Percentiles rank a stretch among this genome's conserved stretches.
These are phyloP conservation scores for Patellifolia procumbens DNA, from an alignment of 179 eudicot genomes.

Conservation along the genomic window DNA sequence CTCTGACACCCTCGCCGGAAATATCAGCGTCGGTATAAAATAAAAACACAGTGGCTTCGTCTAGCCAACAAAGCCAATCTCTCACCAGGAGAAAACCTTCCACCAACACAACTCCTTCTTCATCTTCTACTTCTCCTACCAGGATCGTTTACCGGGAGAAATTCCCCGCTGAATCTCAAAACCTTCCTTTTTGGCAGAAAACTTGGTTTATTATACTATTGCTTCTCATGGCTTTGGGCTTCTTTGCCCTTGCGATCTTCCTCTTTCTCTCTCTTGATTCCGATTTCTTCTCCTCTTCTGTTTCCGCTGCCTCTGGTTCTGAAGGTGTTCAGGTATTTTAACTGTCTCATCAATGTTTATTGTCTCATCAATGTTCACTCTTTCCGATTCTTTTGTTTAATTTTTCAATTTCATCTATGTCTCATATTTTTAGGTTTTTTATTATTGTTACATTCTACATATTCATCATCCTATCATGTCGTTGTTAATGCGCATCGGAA, in stretches of 20 bases:
- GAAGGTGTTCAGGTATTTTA: slow-evolving; percentile 58
- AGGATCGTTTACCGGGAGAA: slow-evolving; percentile 33
- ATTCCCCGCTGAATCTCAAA: slow-evolving; percentile 25
- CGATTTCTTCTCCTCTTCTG: slow-evolving; percentile 48
- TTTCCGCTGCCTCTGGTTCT: slow-evolving; percentile 46
- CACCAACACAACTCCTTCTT: background rate
- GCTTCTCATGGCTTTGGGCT: slow-evolving; percentile 64
- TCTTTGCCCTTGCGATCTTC: slow-evolving; percentile 64
- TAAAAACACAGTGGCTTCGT: slow-evolving; percentile 35
- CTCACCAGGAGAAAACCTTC: slow-evolving; percentile 29
- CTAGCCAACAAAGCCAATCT: slow-evolving; percentile 28
- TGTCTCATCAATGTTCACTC: too few species aligned
- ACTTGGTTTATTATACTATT: slow-evolving; percentile 70
- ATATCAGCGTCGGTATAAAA: slow-evolving; percentile 19
- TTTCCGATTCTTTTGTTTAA: background rate
- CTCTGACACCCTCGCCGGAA: too few species aligned
- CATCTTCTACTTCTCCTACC: too few species aligned
- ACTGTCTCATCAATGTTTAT: too few species aligned
- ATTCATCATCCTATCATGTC: too few species aligned
- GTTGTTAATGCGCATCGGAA: too few species aligned
- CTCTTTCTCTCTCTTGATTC: slow-evolving; percentile 72
- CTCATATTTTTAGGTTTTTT: slow-evolving; percentile 2
- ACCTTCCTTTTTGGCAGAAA: slow-evolving; percentile 68
- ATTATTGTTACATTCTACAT: too few species aligned
- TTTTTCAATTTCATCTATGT: background rate